phyloP scores from a whole-genome alignment of 2,329 filamentous ascomycete species.

The Triangularia setosa region DNA sequence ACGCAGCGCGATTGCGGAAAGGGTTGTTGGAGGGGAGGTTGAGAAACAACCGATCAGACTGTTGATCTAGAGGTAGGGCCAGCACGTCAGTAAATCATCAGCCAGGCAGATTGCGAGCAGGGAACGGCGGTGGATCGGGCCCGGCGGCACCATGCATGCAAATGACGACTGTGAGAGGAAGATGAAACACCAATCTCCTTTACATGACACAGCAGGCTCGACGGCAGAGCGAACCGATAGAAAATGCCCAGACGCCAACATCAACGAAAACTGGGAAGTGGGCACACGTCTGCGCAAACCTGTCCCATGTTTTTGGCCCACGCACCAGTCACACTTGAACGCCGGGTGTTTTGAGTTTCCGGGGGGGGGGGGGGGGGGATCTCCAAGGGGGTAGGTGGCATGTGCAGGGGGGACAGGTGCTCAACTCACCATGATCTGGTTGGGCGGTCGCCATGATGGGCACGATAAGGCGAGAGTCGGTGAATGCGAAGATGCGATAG shows the following conservation, averaged over 20 bases:
- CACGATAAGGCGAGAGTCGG: conserved; percentile 12
- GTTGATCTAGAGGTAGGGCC: conserved; percentile 19
- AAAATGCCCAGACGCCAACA: conserved; percentile 19
- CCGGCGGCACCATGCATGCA: conserved; percentile 36
- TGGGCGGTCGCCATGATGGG: conserved; percentile 24
- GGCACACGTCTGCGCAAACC: conserved; percentile 20
- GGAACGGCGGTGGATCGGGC: conserved; percentile 21
- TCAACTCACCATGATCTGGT: conserved; percentile 27
- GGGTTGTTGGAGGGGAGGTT: conserved; percentile 80
- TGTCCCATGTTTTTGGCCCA: conserved; percentile 2
- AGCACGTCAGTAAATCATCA: conserved; percentile 28
- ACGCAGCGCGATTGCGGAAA: conserved; percentile 68
- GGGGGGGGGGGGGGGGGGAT: conserved; percentile 7
- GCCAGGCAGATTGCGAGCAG: conserved; percentile 15
- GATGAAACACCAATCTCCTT: conserved; percentile 45
- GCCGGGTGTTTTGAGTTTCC: not conserved
- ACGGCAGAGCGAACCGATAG: conserved; percentile 36
- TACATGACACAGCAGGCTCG: conserved; percentile 43
- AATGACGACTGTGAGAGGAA: conserved; percentile 41
- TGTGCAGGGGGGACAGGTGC: not conserved
- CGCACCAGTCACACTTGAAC: not conserved
- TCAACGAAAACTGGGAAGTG: conserved; percentile 25
- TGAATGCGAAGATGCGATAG: conserved; percentile 13
- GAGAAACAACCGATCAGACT: conserved; percentile 54
- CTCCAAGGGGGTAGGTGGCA: conserved; percentile 9